Evolutionary conservation across 1,284 basidiomycete species (phyloP), one percentile per base, ranked within the genome.

Genomic region (Wolfiporia cocos): DNA sequence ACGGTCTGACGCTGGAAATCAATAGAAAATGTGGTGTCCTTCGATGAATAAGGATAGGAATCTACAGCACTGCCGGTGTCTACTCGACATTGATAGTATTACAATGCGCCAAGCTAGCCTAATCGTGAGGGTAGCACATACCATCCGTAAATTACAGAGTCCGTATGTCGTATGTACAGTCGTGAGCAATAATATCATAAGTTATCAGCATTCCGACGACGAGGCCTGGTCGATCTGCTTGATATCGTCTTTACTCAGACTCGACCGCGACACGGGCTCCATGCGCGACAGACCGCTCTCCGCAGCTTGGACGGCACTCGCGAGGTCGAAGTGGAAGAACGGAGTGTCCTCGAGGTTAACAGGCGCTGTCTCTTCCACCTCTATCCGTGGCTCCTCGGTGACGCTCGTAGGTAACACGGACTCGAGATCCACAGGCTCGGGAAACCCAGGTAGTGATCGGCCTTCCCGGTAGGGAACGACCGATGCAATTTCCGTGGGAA

Each of bases 251-350:
- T 53, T 53, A 7, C 29, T n/a, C 19, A 44, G 28, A 22, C 52
- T 55, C n/a, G 52, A 53, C 17, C 41, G 43, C 5, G 49, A 49
- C 30, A 14, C 29, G 18, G 39, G 20, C 2, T 32, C 23, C 26
- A 12, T 15, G 7, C 18, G 11, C 17, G 22, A 15, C 12, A 61
- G 34, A 6, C 51, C 57, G 5, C 49, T 51, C 57, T 88, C 86
- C 6, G 86, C 89, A 9, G 82, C 82, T 5, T 68, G 70, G 32
- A 93, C 78, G 9, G 91, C 91, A 4, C 75, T 70, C 18, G 71
- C 60, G 14, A 94, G 64, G 58, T 94, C 92, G 44, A 93, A 68
- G 64, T 94, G 92, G 80, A 94, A 92, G 68, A 83, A 90, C 2
- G 90, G 89, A 4, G 87, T 92, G 44, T 79, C 70, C 36, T 67